Conservation (phyloP, 1,284 basidiomycete genomes). For the Schizopora paradoxa region DNA sequence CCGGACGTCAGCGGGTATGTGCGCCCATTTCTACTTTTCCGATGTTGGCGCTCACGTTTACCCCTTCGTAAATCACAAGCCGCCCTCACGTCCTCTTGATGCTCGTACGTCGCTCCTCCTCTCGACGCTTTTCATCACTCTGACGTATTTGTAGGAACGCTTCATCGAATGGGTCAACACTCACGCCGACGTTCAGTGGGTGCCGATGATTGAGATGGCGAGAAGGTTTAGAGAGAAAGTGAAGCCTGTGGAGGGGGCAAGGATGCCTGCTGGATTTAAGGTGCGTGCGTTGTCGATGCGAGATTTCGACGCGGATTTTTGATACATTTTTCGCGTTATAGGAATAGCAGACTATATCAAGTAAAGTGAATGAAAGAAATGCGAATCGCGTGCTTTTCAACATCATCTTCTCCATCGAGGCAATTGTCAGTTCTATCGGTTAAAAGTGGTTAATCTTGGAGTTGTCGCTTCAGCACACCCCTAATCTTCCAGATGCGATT, state of each 20-base stretch:
- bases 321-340: too few relatives aligned
- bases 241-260: conserved; percentile 27
- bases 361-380: too few relatives aligned
- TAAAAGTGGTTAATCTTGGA: too few relatives aligned
- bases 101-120: conserved; percentile 40
- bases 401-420: too few relatives aligned
- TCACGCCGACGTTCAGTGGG: conserved; percentile 69
- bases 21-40: not conserved
- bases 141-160: conserved; percentile 43
- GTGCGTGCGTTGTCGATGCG: too few relatives aligned
- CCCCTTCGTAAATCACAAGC: conserved; percentile 20
- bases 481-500: too few relatives aligned
- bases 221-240: conserved; percentile 39
- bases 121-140: not conserved
- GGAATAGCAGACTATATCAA: too few relatives aligned
- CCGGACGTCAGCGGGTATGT: conserved; percentile 71
- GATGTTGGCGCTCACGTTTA: not conserved
- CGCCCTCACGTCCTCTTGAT: conserved; percentile 63
- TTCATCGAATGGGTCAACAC: conserved; percentile 78
- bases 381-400: too few relatives aligned
- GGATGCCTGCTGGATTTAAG: conserved; percentile 41
- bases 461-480: too few relatives aligned
- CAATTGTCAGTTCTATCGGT: too few relatives aligned
- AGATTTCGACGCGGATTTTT: too few relatives aligned
- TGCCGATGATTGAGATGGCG: conserved; percentile 65